phyloP scores from a whole-genome alignment of 2,329 filamentous ascomycete genomes.

The Cladophialophora immunda region DNA sequence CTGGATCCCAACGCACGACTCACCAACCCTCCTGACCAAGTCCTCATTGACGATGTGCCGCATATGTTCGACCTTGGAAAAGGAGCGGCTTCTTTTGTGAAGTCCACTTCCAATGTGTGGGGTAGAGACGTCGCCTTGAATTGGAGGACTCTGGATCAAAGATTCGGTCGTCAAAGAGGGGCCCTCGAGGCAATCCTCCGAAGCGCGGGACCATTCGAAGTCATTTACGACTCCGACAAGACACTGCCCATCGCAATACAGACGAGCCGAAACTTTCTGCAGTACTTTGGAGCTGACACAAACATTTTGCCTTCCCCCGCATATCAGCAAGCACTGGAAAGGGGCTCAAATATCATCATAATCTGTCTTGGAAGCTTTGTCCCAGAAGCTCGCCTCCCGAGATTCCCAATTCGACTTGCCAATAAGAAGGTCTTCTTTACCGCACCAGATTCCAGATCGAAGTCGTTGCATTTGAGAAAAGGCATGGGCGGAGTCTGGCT shows the following conservation, averaged over 20 bases:
- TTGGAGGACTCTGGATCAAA: slow-evolving; percentile 45
- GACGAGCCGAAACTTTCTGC: slow-evolving; percentile 64
- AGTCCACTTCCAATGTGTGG: slow-evolving; percentile 39
- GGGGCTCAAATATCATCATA: slow-evolving; percentile 57
- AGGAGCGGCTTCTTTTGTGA: slow-evolving; percentile 42
- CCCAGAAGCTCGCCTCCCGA: slow-evolving; percentile 30
- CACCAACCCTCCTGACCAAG: slow-evolving; percentile 22
- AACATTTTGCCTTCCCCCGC: slow-evolving; percentile 45
- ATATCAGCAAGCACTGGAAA: slow-evolving; percentile 17
- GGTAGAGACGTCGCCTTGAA: slow-evolving; percentile 31
- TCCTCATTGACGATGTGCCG: slow-evolving; percentile 30
- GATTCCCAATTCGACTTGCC: slow-evolving; percentile 44
- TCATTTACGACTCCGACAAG: slow-evolving; percentile 36
- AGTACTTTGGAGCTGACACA: slow-evolving; percentile 66
- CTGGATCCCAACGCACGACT: slow-evolving; percentile 36
- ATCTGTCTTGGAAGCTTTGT: slow-evolving; percentile 42
- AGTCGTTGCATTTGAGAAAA: slow-evolving; percentile 43
- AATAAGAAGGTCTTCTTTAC: slow-evolving; percentile 25
- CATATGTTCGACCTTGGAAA: slow-evolving; percentile 35
- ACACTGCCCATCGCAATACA: slow-evolving; percentile 57
- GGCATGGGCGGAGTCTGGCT: slow-evolving; percentile 62
- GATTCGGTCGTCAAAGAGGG: slow-evolving; percentile 60
- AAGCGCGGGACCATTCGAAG: slow-evolving; percentile 45
- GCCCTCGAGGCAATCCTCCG: slow-evolving; percentile 63
- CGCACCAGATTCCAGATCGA: slow-evolving; percentile 40